phyloP scores from a whole-genome alignment of 2,329 filamentous ascomycete genomes.

The Cyphellophora europaea region DNA sequence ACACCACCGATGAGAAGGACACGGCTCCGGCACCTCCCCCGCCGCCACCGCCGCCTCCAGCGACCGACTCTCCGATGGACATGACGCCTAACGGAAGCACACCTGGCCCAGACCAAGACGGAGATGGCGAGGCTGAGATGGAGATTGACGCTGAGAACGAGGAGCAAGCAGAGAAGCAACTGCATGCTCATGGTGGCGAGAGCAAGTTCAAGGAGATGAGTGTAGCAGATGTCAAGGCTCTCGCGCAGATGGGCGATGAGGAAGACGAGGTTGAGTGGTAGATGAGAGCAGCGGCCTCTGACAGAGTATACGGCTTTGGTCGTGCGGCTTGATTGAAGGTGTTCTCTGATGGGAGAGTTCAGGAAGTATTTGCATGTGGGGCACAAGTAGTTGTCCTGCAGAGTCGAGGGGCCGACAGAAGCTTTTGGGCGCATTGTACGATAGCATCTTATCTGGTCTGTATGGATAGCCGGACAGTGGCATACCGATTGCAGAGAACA shows the following conservation, averaged over 20 bases:
- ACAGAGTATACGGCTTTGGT: too few relatives aligned
- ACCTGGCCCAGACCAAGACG: slow-evolving; percentile 3
- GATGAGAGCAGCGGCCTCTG: background rate
- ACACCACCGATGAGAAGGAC: slow-evolving; percentile 8
- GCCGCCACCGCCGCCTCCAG: slow-evolving; percentile 20
- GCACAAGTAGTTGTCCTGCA: too few relatives aligned
- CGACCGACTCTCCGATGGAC: slow-evolving; percentile 15
- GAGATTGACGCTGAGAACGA: slow-evolving; percentile 16
- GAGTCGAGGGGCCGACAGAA: too few relatives aligned
- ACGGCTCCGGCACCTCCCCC: slow-evolving; percentile 24
- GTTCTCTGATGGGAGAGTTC: too few relatives aligned
- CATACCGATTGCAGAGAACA: too few relatives aligned
- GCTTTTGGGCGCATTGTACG: too few relatives aligned
- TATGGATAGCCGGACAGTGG: too few relatives aligned
- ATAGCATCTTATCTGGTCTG: too few relatives aligned
- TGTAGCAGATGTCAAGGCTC: slow-evolving; percentile 20
- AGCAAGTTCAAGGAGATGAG: slow-evolving; percentile 19
- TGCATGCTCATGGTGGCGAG: slow-evolving; percentile 1
- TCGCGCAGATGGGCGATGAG: slow-evolving; percentile 17
- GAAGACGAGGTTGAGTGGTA: slow-evolving; percentile 11
- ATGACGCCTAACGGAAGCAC: slow-evolving; percentile 9
- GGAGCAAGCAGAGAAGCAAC: background rate
- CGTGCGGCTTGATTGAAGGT: slow-evolving; percentile 1
- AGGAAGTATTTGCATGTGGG: too few relatives aligned
- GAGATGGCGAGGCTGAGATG: slow-evolving; percentile 10